These are phyloP conservation scores for Pichia eremophila DNA, from an alignment of 805 yeast genomes.

Conservation along the genomic window DNA sequence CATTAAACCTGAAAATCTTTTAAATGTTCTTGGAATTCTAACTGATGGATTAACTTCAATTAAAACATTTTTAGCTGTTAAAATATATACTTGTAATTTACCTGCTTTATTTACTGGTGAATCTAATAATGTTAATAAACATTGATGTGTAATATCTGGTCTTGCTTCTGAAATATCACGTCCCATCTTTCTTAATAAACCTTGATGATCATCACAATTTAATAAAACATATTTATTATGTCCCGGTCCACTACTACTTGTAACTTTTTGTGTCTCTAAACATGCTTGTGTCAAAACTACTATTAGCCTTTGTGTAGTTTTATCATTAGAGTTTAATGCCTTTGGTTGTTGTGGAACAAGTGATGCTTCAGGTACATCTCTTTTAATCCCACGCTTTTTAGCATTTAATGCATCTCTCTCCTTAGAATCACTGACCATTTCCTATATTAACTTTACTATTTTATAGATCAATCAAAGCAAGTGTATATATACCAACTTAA, in stretches of 20 bases:
- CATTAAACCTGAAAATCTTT: constrained; percentile 95
- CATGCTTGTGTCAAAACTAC: constrained; percentile 97
- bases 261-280: constrained; percentile 86
- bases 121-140: constrained; percentile 85
- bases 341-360: constrained; percentile 83
- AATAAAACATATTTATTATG: constrained; percentile 89
- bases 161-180: constrained; percentile 96
- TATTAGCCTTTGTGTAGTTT: constrained; percentile 73
- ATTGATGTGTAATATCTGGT: constrained; percentile 99
- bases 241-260: constrained; percentile 57
- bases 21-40: constrained; percentile 96
- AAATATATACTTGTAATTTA: constrained; percentile 89
- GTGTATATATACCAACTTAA: too few species aligned
- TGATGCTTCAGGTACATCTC: constrained; percentile 42
- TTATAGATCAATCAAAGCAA: too few species aligned
- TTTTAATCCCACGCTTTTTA: constrained; percentile 11
- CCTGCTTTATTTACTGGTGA: constrained; percentile 99
- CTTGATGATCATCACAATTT: constrained; percentile 98
- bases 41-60: constrained; percentile 94
- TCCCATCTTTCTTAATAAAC: constrained; percentile 87
- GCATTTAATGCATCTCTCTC: constrained; percentile 34
- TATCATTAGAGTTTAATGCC: constrained; percentile 75
- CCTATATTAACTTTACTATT: neutral
- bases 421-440: constrained; percentile 39
- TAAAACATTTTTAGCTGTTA: constrained; percentile 89